Conservation (phyloP, 495 filamentous ascomycete genomes). For the Podospora conica region DNA sequence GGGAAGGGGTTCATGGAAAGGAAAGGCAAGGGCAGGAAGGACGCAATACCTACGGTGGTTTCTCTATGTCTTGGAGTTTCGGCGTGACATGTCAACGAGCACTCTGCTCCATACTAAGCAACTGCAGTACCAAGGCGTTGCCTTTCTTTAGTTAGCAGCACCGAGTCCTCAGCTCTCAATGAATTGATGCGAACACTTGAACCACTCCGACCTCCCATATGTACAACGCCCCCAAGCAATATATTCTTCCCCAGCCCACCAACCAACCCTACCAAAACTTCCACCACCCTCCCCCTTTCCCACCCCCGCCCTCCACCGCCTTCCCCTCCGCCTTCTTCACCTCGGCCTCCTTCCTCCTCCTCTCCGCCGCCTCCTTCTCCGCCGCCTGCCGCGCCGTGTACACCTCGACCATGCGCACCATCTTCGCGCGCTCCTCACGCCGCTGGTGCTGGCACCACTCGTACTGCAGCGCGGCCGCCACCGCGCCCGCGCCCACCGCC, state of each 20-base stretch:
- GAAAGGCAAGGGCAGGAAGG: background rate
- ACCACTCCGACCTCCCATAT: background rate
- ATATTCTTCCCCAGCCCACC: background rate
- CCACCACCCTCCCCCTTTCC: constrained; percentile 31
- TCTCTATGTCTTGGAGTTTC: background rate
- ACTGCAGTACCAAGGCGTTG: background rate
- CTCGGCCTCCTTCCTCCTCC: constrained; percentile 29
- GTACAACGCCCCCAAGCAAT: background rate
- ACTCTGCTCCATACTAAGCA: background rate
- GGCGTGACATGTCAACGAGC: background rate
- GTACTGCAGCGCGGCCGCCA: constrained; percentile 59
- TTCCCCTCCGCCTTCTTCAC: constrained; percentile 16
- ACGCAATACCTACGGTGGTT: background rate
- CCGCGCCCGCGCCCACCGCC: constrained; percentile 70
- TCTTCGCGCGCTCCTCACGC: constrained; percentile 63
- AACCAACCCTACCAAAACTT: constrained; percentile 44
- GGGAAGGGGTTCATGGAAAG: background rate
- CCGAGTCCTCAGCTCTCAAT: background rate
- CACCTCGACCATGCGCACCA: constrained; percentile 74
- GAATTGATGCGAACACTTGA: background rate
- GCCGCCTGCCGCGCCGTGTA: constrained; percentile 54
- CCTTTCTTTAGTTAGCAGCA: background rate
- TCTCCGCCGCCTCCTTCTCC: constrained; percentile 35
- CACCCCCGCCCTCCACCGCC: constrained; percentile 27
- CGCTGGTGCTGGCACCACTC: constrained; percentile 75